Base-by-base conservation (phyloP, 176 grass and related monocot species). In the Phragmites australis region DNA sequence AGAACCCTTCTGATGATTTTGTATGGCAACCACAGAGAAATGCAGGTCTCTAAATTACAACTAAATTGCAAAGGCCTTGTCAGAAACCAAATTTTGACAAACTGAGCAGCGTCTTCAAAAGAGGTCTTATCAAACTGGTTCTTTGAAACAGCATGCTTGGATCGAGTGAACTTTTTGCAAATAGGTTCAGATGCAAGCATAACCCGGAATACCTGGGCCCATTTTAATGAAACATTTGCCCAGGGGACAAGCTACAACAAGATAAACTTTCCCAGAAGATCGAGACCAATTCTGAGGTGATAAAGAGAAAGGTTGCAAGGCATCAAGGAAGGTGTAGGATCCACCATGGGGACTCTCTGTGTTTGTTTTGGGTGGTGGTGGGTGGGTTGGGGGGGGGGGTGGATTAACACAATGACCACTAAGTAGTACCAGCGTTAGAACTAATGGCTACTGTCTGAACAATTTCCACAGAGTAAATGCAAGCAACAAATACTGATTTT, bases 391-490 rank as follows among this genome's bases (percentile, higher is more conserved):
- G 22, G n/a, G 22, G 10, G 22, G 54, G 54, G 54, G n/a, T 55
- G n/a, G 19, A 26, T 57, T 4, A 21, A 57, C 7, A 55, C 46
- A 23, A 26, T 79, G 47, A 53, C 22, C 19, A 22, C 21, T 78
- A 48, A 17, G 18, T 51, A 65, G 6, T 25, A 25, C 22, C 62
- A 57, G 6, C 13, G 34, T 55, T 43, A 5, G 19, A 25, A 37
- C 54, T 64, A 72, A n/a, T n/a, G n/a, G 68, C 57, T 64, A 75
- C 0, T 73, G 48, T 4, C 57, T 44, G 22, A n/a, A 42, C 22
- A 31, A 43, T 65, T 54, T 62, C 22, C 32, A 32, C 3, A 58
- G 62, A 68, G 73, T 27, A 58, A 84, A 21, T 68, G 58, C 46
- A 22, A 29, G 17, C 25, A 29, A 9, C 40, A 74, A 74, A 48